phyloP scores from a whole-genome alignment of 2,329 filamentous ascomycete species.

The Phialophora expanda region DNA sequence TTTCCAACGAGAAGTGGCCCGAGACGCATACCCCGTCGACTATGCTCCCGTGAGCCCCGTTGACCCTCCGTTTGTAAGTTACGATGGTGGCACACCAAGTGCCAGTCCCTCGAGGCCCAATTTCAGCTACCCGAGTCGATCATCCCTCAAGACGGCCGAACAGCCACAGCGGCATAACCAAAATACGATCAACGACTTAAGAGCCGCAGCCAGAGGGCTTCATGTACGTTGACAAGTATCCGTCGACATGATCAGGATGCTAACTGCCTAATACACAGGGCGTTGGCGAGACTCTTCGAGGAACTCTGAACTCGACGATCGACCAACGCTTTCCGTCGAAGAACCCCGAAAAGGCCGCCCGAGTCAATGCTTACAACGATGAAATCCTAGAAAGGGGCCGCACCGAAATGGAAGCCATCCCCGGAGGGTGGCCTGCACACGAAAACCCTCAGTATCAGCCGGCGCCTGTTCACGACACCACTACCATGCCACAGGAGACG shows the following conservation, averaged over 20 bases:
- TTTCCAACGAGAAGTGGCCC: conserved; percentile 17
- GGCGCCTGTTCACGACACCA: not conserved
- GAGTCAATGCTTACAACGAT: conserved; percentile 32
- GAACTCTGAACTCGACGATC: conserved; percentile 35
- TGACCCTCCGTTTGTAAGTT: conserved; percentile 23
- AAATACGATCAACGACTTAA: conserved; percentile 35
- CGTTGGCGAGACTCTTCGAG: conserved; percentile 38
- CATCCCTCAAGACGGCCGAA: conserved; percentile 28
- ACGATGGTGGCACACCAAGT: conserved; percentile 25
- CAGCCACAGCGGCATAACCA: conserved; percentile 33
- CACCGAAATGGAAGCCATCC: conserved; percentile 32
- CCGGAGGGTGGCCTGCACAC: conserved; percentile 30
- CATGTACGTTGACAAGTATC: conserved; percentile 28
- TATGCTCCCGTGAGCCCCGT: conserved; percentile 31
- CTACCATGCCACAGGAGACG: conserved; percentile 8
- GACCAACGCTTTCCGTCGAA: conserved; percentile 35
- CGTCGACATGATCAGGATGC: not conserved
- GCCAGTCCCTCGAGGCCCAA: conserved; percentile 33
- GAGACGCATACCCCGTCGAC: conserved; percentile 11
- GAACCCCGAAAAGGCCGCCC: conserved; percentile 36
- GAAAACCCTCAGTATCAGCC: conserved; percentile 11
- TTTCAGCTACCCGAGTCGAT: conserved; percentile 38
- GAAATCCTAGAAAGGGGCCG: conserved; percentile 32
- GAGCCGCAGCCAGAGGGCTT: conserved; percentile 36
- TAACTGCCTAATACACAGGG: conserved; percentile 26